phyloP scores from a whole-genome alignment of 306 rosid species.

The Macrotyloma uniflorum region DNA sequence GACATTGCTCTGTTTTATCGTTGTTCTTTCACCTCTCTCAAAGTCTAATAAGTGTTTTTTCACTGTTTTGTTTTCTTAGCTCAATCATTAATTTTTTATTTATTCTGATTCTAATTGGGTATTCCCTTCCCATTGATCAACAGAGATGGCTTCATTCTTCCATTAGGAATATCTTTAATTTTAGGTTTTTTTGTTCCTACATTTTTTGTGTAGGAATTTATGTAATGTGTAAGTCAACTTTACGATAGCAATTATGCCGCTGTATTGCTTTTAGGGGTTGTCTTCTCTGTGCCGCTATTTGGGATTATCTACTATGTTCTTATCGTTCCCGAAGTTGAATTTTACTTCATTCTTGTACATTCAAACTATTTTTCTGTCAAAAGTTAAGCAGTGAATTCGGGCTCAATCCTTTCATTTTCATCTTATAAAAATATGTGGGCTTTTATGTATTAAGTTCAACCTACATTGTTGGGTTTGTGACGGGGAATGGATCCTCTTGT shows the following conservation, averaged over 20 bases:
- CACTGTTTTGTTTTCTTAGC: not conserved
- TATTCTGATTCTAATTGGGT: not conserved
- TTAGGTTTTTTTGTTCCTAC: too few relatives aligned
- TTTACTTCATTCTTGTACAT: not conserved
- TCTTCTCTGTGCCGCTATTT: not conserved
- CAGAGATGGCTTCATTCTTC: not conserved
- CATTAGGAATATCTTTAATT: not conserved
- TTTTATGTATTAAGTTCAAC: not conserved
- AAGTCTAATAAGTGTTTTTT: not conserved
- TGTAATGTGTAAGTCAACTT: not conserved
- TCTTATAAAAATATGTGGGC: conserved; percentile 4
- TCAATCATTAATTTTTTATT: not conserved
- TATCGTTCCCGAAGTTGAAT: not conserved
- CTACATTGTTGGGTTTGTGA: not conserved
- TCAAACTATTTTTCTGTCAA: not conserved
- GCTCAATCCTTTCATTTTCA: not conserved
- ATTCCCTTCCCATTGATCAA: not conserved
- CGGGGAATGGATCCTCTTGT: not conserved
- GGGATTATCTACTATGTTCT: not conserved
- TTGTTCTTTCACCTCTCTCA: not conserved
- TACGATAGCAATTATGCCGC: not conserved
- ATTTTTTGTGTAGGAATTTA: not conserved
- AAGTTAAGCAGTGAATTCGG: not conserved
- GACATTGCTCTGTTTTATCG: not conserved
- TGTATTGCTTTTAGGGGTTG: not conserved